phyloP scores from a whole-genome alignment of 75 land plant genomes.

The Selaginella tamariscina region DNA sequence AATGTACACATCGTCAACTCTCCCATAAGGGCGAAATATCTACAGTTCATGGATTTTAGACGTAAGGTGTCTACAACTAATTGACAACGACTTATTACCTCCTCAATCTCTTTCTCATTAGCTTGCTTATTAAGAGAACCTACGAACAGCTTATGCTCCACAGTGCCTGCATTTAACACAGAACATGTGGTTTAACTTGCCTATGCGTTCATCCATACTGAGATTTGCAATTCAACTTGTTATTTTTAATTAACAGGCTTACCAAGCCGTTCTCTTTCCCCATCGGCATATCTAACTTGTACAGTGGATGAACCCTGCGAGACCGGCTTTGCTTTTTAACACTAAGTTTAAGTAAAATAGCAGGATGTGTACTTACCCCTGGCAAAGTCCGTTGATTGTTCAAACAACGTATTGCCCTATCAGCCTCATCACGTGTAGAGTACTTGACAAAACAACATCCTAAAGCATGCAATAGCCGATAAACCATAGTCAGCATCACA shows the following conservation, averaged over 20 bases:
- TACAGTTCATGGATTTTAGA: conserved; percentile 22
- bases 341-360: background rate
- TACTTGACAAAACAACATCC: conserved; percentile 98
- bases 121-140: conserved; percentile 85
- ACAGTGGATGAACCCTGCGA: conserved; percentile 77
- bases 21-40: conserved; percentile 84
- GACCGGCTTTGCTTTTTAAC: conserved; percentile 13
- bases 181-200: too few species aligned
- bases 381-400: conserved; percentile 86
- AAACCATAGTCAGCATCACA: conserved; percentile 20
- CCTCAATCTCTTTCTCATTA: conserved; percentile 80
- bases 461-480: conserved; percentile 26
- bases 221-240: too few species aligned
- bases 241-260: conserved; percentile 15
- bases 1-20: conserved; percentile 85
- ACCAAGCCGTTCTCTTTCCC: conserved; percentile 96
- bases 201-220: too few species aligned
- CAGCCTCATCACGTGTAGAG: conserved; percentile 75
- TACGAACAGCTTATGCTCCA: conserved; percentile 89
- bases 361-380: conserved; percentile 49
- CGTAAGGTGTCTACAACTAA: background rate
- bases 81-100: conserved; percentile 54
- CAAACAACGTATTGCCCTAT: conserved; percentile 78
- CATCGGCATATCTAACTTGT: conserved; percentile 98
- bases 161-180: conserved; percentile 51